A percentile compares a stretch with the other conserved stretches of the same genome.
Conservation (phyloP, 257 asterid species). For the Linderniella brevidens region DNA sequence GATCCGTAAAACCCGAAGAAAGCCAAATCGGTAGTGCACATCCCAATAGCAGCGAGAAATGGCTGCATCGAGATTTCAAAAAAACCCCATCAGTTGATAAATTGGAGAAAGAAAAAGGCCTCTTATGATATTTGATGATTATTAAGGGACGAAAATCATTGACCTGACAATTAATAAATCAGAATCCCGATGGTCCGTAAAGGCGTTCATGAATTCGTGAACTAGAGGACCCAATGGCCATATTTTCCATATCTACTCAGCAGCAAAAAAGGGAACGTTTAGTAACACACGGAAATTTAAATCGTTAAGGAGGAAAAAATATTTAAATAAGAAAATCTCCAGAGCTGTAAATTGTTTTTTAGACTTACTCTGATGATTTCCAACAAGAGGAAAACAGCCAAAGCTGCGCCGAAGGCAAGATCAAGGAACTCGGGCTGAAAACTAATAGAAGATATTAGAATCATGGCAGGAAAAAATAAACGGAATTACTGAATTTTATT, state of each 20-base stretch:
- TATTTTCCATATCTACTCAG: conserved; percentile 72
- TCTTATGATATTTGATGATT: background rate
- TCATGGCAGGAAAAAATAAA: conserved; percentile 26
- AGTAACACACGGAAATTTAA: conserved; percentile 3
- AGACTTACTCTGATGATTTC: conserved; percentile 83
- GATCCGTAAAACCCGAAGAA: conserved; percentile 68
- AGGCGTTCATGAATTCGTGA: conserved; percentile 92
- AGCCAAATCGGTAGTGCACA: conserved; percentile 94
- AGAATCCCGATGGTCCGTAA: conserved; percentile 97
- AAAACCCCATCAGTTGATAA: background rate
- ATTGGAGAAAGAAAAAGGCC: too few relatives aligned
- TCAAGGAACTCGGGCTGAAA: conserved; percentile 11
- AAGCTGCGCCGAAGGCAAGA: conserved; percentile 87
- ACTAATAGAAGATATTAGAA: conserved; percentile 14
- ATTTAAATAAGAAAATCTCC: background rate
- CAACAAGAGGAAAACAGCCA: conserved; percentile 69
- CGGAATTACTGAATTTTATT: background rate
- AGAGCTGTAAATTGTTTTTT: conserved; percentile 3
- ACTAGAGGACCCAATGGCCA: conserved; percentile 87
- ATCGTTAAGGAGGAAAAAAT: conserved; percentile 1
- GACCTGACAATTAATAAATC: conserved; percentile 93
- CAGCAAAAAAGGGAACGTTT: conserved; percentile 2
- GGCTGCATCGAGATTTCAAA: conserved; percentile 34
- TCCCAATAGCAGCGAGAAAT: conserved; percentile 85
- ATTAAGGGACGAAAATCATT: conserved; percentile 10